Conservation (phyloP, 2,329 filamentous ascomycete species). For the Alternaria longipes region DNA sequence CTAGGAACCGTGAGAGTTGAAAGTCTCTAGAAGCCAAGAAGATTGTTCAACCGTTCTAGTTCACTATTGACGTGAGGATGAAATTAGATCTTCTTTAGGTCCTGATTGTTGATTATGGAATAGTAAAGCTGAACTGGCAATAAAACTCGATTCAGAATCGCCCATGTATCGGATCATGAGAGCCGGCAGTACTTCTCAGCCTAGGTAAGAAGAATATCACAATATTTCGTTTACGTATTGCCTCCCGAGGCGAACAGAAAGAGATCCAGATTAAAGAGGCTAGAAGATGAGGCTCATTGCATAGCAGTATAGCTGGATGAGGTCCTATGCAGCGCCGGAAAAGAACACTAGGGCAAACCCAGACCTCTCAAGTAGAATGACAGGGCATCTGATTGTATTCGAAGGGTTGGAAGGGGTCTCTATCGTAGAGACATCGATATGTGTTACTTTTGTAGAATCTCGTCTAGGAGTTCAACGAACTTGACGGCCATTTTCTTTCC, state of each 20-base stretch:
- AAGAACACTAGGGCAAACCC: background rate
- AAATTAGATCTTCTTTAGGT: background rate
- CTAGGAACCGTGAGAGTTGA: background rate
- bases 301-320: background rate
- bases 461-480: conserved; percentile 34
- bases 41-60: background rate
- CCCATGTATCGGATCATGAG: background rate
- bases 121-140: background rate
- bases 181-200: no score
- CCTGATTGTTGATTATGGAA: background rate
- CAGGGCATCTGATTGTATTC: background rate
- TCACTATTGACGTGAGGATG: background rate
- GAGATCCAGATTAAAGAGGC: no score
- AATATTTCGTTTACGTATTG: no score
- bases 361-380: background rate
- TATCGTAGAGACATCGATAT: background rate
- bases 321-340: background rate
- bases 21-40: no score
- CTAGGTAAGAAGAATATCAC: no score
- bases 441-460: background rate
- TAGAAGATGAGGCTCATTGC: background rate
- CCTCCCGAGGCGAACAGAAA: no score
- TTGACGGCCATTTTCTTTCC: conserved; percentile 47
- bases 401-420: background rate
- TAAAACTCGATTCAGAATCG: background rate